Conservation (phyloP, 331 rosid genomes). For the Rosa hybrid region DNA sequence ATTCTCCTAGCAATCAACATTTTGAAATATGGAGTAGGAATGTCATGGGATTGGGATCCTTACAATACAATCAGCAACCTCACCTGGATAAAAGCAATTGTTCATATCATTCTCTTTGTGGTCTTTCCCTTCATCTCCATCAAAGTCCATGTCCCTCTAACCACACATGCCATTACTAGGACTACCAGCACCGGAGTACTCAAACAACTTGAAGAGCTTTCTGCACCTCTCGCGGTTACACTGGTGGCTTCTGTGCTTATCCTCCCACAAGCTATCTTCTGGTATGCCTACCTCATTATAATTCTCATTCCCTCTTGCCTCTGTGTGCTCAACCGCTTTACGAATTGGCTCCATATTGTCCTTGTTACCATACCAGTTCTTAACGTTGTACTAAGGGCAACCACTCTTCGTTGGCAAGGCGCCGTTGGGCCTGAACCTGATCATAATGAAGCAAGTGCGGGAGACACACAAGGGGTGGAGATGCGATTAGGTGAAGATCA, state of each 20-base stretch:
- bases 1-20: neutral
- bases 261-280: slow-evolving; percentile 3
- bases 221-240: neutral
- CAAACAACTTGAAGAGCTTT: neutral
- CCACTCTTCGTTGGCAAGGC: neutral
- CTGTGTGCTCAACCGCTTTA: neutral
- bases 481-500: neutral
- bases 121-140: neutral
- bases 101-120: neutral
- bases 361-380: neutral
- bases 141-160: neutral
- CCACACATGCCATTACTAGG: neutral
- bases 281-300: neutral
- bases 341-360: neutral
- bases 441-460: neutral
- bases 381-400: neutral
- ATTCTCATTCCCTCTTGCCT: neutral
- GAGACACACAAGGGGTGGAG: neutral
- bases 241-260: neutral
- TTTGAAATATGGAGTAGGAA: neutral
- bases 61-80: neutral
- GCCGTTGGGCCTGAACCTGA: neutral
- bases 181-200: neutral
- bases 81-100: neutral
- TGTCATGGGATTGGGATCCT: slow-evolving; percentile 8